A percentile compares a stretch with the other conserved stretches of the same genome.
phyloP scores from a whole-genome alignment of 2,329 filamentous ascomycete species.

The Penicillium sp. region DNA sequence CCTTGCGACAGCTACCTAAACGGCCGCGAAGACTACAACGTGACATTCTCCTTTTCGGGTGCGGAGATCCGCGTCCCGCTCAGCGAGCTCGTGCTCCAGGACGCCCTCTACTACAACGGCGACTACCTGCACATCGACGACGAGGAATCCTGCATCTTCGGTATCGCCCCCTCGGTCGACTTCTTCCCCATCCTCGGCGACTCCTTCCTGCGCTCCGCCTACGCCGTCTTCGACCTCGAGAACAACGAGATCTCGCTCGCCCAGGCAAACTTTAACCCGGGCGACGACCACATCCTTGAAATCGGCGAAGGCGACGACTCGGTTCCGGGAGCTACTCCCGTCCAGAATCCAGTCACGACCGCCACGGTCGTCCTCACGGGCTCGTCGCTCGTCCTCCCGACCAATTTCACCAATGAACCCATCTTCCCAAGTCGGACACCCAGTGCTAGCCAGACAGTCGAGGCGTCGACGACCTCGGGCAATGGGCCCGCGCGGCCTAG shows the following conservation, averaged over 20 bases:
- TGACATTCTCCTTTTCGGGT: slow-evolving; percentile 61
- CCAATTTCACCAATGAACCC: slow-evolving; percentile 5
- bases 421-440: slow-evolving; percentile 10
- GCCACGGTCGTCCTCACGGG: background rate
- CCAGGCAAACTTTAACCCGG: slow-evolving; percentile 67
- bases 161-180: slow-evolving; percentile 63
- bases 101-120: slow-evolving; percentile 34
- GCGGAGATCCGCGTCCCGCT: slow-evolving; percentile 58
- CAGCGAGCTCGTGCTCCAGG: slow-evolving; percentile 66
- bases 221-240: slow-evolving; percentile 74
- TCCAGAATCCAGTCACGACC: background rate
- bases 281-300: slow-evolving; percentile 54
- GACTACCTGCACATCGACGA: slow-evolving; percentile 32
- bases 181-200: slow-evolving; percentile 71
- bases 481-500: background rate
- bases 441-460: background rate
- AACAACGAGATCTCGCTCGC: slow-evolving; percentile 75
- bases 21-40: slow-evolving; percentile 47
- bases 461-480: background rate
- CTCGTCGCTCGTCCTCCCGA: background rate
- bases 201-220: slow-evolving; percentile 75
- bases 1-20: slow-evolving; percentile 57
- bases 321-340: slow-evolving; percentile 55
- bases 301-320: slow-evolving; percentile 54
- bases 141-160: slow-evolving; percentile 65